These are phyloP conservation scores for Fagus crenata DNA, from an alignment of 306 rosid genomes.

Conservation along the genomic window DNA sequence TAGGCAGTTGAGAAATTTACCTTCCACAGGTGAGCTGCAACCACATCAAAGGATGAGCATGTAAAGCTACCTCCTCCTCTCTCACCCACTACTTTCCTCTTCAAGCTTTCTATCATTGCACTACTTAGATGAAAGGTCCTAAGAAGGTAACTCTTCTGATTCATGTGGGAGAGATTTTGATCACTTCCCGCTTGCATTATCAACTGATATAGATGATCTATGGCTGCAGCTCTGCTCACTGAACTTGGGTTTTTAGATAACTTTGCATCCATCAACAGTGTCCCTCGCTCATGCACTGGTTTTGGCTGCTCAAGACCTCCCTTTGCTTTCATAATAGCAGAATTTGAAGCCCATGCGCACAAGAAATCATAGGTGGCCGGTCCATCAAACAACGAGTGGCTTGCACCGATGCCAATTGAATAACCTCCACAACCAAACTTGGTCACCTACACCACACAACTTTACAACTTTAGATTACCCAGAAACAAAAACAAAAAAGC, in stretches of 20 bases:
- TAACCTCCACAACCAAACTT: constrained; percentile 81
- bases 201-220: constrained; percentile 60
- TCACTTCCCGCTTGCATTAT: constrained; percentile 54
- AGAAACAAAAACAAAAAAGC: background rate
- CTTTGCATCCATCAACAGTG: constrained; percentile 27
- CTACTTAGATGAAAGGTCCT: constrained; percentile 54
- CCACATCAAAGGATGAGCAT: constrained; percentile 71
- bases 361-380: constrained; percentile 66
- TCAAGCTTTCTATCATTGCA: constrained; percentile 49
- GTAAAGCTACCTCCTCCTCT: constrained; percentile 31
- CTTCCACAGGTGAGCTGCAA: constrained; percentile 84
- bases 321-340: constrained; percentile 38
- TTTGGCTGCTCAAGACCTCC: constrained; percentile 27
- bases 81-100: constrained; percentile 35
- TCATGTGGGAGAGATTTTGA: background rate
- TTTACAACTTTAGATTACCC: background rate
- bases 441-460: constrained; percentile 50
- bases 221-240: constrained; percentile 44
- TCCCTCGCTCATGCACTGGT: constrained; percentile 70
- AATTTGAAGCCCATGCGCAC: constrained; percentile 67
- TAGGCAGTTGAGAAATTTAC: constrained; percentile 27
- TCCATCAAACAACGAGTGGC: constrained; percentile 78
- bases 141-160: constrained; percentile 40
- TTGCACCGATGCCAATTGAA: constrained; percentile 68
- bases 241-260: constrained; percentile 22